phyloP scores from a whole-genome alignment of 441 rosid genomes.

The Brassica hybrid region DNA sequence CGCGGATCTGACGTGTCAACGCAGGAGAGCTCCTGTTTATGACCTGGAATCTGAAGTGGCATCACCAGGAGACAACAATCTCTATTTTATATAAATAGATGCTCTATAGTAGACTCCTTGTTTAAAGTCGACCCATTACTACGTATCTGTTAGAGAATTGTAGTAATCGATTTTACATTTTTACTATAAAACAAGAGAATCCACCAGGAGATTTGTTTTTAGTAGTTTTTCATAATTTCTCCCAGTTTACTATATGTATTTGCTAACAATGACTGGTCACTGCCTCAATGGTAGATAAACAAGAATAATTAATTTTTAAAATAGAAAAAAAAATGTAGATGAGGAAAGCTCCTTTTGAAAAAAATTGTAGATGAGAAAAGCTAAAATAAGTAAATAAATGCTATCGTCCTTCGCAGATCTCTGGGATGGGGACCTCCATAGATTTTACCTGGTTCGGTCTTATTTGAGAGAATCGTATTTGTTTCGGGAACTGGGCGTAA shows the following conservation, averaged over 20 bases:
- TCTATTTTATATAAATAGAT: too few relatives aligned
- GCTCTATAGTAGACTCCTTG: too few relatives aligned
- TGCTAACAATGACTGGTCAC: slow-evolving; percentile 22
- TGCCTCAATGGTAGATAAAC: background rate
- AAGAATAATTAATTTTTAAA: too few relatives aligned
- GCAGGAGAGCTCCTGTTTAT: too few relatives aligned
- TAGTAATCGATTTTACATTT: background rate
- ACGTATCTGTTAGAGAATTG: too few relatives aligned
- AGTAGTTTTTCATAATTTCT: too few relatives aligned
- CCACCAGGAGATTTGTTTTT: too few relatives aligned
- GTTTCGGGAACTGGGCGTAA: background rate
- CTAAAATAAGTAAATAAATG: slow-evolving; percentile 18
- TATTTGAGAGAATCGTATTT: slow-evolving; percentile 21
- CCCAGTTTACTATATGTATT: background rate
- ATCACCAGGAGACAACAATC: too few relatives aligned
- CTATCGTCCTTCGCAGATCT: slow-evolving; percentile 30
- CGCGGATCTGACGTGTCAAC: too few relatives aligned
- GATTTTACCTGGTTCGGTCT: slow-evolving; percentile 34
- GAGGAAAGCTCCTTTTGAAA: background rate
- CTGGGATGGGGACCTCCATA: slow-evolving; percentile 36
- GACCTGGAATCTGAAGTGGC: too few relatives aligned
- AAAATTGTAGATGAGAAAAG: too few relatives aligned
- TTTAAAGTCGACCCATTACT: background rate
- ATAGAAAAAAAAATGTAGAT: background rate
- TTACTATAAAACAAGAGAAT: too few relatives aligned